Evolutionary conservation across 805 yeast species (phyloP).

Genomic region (Saturnispora hagleri): DNA sequence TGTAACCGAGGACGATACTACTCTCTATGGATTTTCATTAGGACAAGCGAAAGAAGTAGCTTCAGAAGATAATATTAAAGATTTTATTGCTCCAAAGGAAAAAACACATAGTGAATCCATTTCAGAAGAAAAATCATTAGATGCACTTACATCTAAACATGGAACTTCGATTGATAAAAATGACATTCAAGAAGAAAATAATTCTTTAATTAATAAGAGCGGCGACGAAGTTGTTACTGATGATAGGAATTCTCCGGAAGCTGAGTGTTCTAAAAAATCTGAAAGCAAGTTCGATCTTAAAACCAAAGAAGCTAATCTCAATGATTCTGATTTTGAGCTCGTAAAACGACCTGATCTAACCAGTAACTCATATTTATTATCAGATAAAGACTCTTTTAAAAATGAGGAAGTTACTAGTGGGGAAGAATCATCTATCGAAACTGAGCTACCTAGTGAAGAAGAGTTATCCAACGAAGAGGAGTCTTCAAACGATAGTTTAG

Average conservation of each 20-base stretch:
- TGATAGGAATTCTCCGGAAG: not conserved
- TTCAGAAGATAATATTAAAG: not conserved
- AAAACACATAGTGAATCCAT: not conserved
- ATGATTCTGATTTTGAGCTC: not conserved
- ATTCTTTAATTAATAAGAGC: too few relatives aligned
- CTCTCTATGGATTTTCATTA: too few relatives aligned
- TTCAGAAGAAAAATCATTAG: not conserved
- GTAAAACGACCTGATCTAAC: not conserved
- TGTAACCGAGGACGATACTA: too few relatives aligned
- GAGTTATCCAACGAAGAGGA: not conserved
- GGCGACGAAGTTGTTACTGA: not conserved
- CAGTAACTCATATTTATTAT: not conserved
- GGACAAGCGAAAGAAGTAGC: not conserved
- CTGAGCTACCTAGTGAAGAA: not conserved
- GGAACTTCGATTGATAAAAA: not conserved
- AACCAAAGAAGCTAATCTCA: not conserved
- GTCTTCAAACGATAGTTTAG: not conserved
- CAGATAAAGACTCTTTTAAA: not conserved
- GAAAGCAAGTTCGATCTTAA: not conserved
- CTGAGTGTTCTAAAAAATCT: not conserved
- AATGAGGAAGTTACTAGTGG: not conserved
- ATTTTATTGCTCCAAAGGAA: not conserved
- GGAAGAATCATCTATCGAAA: not conserved
- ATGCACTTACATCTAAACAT: conserved; percentile 1
- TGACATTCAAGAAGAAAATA: not conserved